Evolutionary conservation across 2,329 filamentous ascomycete species (phyloP).

Genomic region (Spiromastix sp.): DNA sequence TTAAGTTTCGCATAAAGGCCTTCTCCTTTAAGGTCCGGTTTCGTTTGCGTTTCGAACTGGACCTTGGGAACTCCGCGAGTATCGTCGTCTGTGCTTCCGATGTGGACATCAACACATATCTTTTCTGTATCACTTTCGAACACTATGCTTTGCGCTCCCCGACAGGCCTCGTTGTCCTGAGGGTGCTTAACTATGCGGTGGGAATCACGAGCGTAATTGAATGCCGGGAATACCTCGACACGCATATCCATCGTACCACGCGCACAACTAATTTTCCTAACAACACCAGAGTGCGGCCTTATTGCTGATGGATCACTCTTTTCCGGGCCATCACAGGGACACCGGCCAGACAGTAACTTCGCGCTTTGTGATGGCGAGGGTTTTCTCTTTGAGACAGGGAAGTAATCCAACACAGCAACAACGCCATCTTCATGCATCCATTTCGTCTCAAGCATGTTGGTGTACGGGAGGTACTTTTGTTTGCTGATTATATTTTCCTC

Average conservation of each 20-base stretch:
- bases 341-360: constrained; percentile 23
- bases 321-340: constrained; percentile 24
- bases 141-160: constrained; percentile 48
- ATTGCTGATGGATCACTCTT: constrained; percentile 49
- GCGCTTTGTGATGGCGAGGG: constrained; percentile 33
- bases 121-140: constrained; percentile 51
- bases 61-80: constrained; percentile 39
- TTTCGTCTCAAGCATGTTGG: constrained; percentile 66
- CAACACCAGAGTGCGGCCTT: constrained; percentile 47
- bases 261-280: constrained; percentile 62
- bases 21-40: constrained; percentile 46
- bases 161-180: constrained; percentile 26
- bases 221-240: constrained; percentile 62
- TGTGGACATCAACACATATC: constrained; percentile 57
- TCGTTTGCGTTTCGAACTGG: constrained; percentile 44
- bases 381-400: constrained; percentile 54
- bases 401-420: constrained; percentile 64
- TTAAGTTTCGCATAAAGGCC: constrained; percentile 52
- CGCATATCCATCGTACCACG: constrained; percentile 56
- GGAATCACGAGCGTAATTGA: constrained; percentile 56
- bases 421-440: constrained; percentile 68
- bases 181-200: constrained; percentile 36
- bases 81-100: constrained; percentile 48
- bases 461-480: constrained; percentile 65
- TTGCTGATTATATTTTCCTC: constrained; percentile 52